phyloP scores from a whole-genome alignment of 2,329 filamentous ascomycete genomes.

The Diaporthe sp. region DNA sequence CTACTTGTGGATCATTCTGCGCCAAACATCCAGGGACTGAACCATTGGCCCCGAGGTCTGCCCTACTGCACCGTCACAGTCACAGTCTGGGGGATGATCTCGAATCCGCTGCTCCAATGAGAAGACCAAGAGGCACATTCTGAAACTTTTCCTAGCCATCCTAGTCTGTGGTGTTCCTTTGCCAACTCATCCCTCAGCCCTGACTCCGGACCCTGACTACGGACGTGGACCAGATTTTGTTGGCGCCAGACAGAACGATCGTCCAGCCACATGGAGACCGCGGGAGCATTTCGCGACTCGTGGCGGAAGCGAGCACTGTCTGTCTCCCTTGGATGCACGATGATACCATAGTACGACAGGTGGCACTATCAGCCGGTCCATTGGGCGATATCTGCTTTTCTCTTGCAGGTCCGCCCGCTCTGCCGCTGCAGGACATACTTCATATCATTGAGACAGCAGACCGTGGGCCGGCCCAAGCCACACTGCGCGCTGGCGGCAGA shows the following conservation, averaged over 20 bases:
- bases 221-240: slow-evolving; percentile 6
- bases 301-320: slow-evolving; percentile 14
- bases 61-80: slow-evolving; percentile 13
- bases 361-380: slow-evolving; percentile 3
- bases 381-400: slow-evolving; percentile 9
- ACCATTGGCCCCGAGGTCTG: background rate
- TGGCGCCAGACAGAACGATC: slow-evolving; percentile 12
- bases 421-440: slow-evolving; percentile 8
- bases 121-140: slow-evolving; percentile 4
- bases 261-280: slow-evolving; percentile 16
- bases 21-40: background rate
- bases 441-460: slow-evolving; percentile 21
- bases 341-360: slow-evolving; percentile 12
- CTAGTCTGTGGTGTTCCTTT: slow-evolving; percentile 6
- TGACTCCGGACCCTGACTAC: slow-evolving; percentile 3
- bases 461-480: slow-evolving; percentile 19
- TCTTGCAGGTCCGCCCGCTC: background rate
- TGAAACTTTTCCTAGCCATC: slow-evolving; percentile 24
- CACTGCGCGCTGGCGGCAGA: slow-evolving; percentile 1
- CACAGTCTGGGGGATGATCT: slow-evolving; percentile 23
- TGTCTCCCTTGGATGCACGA: background rate
- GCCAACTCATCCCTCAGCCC: slow-evolving; percentile 31
- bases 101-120: slow-evolving; percentile 31
- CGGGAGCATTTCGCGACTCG: background rate
- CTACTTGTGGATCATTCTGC: slow-evolving; percentile 2